A percentile compares a stretch with the other conserved stretches of the same genome.
These are phyloP conservation scores for Scleromitrula shiraiana DNA, from an alignment of 2,329 filamentous ascomycete species.

Conservation along the genomic window DNA sequence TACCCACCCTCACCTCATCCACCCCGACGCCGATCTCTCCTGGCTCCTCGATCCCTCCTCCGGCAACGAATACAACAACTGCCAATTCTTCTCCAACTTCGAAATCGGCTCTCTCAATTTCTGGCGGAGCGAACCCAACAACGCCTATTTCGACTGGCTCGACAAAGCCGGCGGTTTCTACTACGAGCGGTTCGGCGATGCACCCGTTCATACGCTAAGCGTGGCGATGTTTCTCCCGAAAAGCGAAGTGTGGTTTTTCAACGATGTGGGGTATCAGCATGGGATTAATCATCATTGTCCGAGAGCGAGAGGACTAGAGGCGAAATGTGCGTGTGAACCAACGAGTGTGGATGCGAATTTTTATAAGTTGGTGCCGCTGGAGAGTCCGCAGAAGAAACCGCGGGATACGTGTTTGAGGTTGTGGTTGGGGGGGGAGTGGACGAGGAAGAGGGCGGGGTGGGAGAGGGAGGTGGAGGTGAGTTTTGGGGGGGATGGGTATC, in stretches of 20 bases:
- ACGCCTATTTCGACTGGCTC: conserved; percentile 67
- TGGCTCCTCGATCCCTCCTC: conserved; percentile 78
- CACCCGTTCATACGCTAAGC: conserved; percentile 90
- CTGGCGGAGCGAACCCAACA: conserved; percentile 76
- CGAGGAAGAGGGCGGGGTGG: conserved; percentile 37
- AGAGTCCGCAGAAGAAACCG: conserved; percentile 40
- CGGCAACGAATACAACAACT: conserved; percentile 88
- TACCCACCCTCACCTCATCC: conserved; percentile 78
- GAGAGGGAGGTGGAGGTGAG: conserved; percentile 33
- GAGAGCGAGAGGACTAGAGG: conserved; percentile 22
- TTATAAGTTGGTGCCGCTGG: conserved; percentile 38
- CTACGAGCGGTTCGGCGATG: conserved; percentile 96
- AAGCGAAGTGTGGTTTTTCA: conserved; percentile 92
- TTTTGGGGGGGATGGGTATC: conserved; percentile 37
- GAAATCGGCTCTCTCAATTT: conserved; percentile 89
- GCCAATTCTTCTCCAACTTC: conserved; percentile 99
- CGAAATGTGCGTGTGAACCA: conserved; percentile 36
- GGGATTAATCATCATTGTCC: conserved; percentile 40
- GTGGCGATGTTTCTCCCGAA: conserved; percentile 79
- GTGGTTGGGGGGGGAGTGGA: conserved; percentile 37
- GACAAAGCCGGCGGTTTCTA: conserved; percentile 92
- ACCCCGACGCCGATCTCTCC: conserved; percentile 69
- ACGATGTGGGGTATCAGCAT: conserved; percentile 96
- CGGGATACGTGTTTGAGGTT: conserved; percentile 38
- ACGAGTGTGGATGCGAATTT: conserved; percentile 39